Evolutionary conservation across 1,139 yeast species (phyloP), one percentile per base, ranked within the genome.

Genomic region (Entelexis paramagnoliae): DNA sequence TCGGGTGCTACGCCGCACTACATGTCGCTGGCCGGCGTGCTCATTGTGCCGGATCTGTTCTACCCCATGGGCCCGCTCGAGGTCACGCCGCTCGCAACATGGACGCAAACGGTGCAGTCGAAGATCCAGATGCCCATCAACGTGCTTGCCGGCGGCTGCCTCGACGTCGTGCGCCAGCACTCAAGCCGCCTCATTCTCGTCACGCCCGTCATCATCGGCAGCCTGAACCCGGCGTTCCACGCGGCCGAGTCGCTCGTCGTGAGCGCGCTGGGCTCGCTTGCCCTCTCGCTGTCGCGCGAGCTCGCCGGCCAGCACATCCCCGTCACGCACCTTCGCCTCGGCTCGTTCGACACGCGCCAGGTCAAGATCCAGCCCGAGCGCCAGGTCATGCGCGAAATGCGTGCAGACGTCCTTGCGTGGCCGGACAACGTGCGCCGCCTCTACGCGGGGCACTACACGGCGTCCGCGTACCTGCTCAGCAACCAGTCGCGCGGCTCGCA

Each of bases 11-110:
- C 66, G 8, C 68, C 80, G 4, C 84, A 81, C 60, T 67, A 64
- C 43, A 72, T 81, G 55, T 64, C 67, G 38, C 69, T 82, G n/a
- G 72, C 74, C 2, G 81, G 81, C 4, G 78, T 81, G 20, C 67
- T 83, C 13, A 73, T 82, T 50, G 70, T 83, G 2, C 89, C 89
- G 0, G 80, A 76, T 59, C 67, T 80, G 55, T 78, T 75, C 60
- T 81, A 78, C 66, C 85, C 86, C 2, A 67, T 80, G 1, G 89
- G 88, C 0, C 87, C 88, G 0, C 68, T 81, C 17, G 87, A 82
- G 59, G 72, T 77, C 46, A 68, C 79, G n/a, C 63, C 77, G 1
- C 66, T 73, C 14, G 68, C 71, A 9, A 72, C 78, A 5, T 80
- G 87, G 87, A 64, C 68, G 11, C 71, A 73, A 26, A 60, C 73